These are phyloP conservation scores for Blastobotrys parvus DNA, from an alignment of 805 yeast genomes.

Conservation along the genomic window DNA sequence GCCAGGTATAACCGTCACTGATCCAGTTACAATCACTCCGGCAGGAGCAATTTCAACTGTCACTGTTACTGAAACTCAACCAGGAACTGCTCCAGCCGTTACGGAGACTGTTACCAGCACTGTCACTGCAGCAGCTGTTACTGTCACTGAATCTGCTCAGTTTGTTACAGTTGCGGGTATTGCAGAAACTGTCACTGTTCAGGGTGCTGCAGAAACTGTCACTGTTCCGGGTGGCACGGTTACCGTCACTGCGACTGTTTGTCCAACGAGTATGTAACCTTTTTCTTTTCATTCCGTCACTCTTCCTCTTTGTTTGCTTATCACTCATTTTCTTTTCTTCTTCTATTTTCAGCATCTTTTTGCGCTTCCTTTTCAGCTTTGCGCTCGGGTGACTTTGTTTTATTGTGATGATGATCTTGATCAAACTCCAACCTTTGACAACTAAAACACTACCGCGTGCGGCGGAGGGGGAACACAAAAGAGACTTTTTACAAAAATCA, in stretches of 20 bases:
- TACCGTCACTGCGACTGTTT: not conserved
- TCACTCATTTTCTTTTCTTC: no score
- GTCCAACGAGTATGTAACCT: no score
- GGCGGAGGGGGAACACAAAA: no score
- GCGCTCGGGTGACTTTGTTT: no score
- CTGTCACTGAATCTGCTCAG: not conserved
- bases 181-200: conserved; percentile 2
- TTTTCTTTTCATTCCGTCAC: no score
- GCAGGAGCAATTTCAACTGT: not conserved
- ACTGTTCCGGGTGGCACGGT: not conserved
- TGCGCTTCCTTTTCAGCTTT: no score
- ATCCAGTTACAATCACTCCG: not conserved
- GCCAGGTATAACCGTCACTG: not conserved
- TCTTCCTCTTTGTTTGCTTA: no score
- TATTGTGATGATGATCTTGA: no score
- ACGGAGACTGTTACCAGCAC: not conserved
- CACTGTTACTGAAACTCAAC: not conserved
- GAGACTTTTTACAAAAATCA: no score
- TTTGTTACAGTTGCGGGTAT: conserved; percentile 16
- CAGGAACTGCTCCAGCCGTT: not conserved
- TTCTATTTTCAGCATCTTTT: no score
- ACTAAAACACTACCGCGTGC: no score
- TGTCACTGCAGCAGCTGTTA: conserved; percentile 4
- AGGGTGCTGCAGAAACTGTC: not conserved
- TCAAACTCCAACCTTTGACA: no score